phyloP scores from a whole-genome alignment of 257 asterid species.

The Oldenlandia corymbosa region DNA sequence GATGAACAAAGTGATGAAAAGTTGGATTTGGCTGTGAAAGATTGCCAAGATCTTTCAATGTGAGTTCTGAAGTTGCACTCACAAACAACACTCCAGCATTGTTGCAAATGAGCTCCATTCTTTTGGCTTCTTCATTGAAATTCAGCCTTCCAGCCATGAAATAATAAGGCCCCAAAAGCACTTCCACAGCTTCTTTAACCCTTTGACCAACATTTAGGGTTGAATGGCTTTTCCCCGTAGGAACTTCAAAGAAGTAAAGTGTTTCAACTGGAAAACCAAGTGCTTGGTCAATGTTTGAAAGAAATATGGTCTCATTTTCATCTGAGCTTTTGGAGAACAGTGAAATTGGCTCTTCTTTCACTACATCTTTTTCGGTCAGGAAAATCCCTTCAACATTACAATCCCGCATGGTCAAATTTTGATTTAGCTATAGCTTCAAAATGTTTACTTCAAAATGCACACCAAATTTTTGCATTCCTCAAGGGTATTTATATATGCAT shows the following conservation, averaged over 20 bases:
- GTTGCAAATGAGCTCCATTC: constrained; percentile 41
- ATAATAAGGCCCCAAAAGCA: constrained; percentile 37
- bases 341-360: constrained; percentile 25
- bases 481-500: no score
- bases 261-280: constrained; percentile 41
- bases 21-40: constrained; percentile 35
- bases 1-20: constrained; percentile 27
- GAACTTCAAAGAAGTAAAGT: constrained; percentile 32
- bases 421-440: no score
- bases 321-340: constrained; percentile 26
- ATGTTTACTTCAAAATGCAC: no score
- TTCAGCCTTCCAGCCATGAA: constrained; percentile 47
- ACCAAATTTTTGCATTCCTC: no score
- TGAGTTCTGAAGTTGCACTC: constrained; percentile 23
- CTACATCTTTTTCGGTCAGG: constrained; percentile 24
- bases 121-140: constrained; percentile 24
- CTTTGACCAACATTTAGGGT: constrained; percentile 16
- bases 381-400: background rate
- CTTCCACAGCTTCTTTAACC: constrained; percentile 30
- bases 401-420: background rate
- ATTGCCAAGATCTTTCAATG: constrained; percentile 30
- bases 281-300: constrained; percentile 44
- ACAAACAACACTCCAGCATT: constrained; percentile 42
- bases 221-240: constrained; percentile 12
- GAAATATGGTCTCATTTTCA: constrained; percentile 24